These are phyloP conservation scores for Aspergillus felis DNA, from an alignment of 2,329 filamentous ascomycete genomes.

Conservation along the genomic window DNA sequence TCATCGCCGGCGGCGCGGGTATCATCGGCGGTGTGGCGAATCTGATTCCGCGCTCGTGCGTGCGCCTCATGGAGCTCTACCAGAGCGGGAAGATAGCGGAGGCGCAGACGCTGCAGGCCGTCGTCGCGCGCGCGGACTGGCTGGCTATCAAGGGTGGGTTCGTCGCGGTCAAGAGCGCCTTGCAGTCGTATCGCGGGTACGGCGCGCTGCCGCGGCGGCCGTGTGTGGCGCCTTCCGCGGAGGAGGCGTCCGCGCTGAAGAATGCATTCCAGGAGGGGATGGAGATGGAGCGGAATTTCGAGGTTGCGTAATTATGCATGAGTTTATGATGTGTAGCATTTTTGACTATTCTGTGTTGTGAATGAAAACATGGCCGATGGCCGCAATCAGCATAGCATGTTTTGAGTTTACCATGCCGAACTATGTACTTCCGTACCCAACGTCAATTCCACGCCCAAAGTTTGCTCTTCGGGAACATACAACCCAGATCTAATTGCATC, in stretches of 20 bases:
- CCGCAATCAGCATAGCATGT: too few species aligned
- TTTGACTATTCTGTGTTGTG: neutral
- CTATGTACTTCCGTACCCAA: neutral
- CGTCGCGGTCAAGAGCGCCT: slow-evolving; percentile 78
- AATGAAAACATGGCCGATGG: neutral
- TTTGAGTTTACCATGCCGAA: neutral
- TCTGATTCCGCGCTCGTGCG: slow-evolving; percentile 77
- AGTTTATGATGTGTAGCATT: slow-evolving; percentile 16
- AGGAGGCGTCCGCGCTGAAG: slow-evolving; percentile 30
- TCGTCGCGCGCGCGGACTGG: slow-evolving; percentile 78
- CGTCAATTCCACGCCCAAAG: too few species aligned
- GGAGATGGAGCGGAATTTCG: slow-evolving; percentile 33
- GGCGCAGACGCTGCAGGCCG: slow-evolving; percentile 69
- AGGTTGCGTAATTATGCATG: slow-evolving; percentile 5
- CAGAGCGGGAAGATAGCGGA: slow-evolving; percentile 69
- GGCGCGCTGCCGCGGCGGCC: slow-evolving; percentile 72
- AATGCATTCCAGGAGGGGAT: slow-evolving; percentile 37
- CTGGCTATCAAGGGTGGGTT: slow-evolving; percentile 77
- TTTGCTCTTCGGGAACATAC: neutral
- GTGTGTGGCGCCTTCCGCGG: slow-evolving; percentile 46
- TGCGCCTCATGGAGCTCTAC: slow-evolving; percentile 74
- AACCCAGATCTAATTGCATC: neutral
- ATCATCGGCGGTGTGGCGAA: slow-evolving; percentile 86
- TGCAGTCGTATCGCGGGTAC: slow-evolving; percentile 78
- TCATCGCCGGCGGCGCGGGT: slow-evolving; percentile 72